Evolutionary conservation across 2,329 filamentous ascomycete species (phyloP), one percentile per base, ranked within the genome.

Genomic region (Aspergillus nomiae): DNA sequence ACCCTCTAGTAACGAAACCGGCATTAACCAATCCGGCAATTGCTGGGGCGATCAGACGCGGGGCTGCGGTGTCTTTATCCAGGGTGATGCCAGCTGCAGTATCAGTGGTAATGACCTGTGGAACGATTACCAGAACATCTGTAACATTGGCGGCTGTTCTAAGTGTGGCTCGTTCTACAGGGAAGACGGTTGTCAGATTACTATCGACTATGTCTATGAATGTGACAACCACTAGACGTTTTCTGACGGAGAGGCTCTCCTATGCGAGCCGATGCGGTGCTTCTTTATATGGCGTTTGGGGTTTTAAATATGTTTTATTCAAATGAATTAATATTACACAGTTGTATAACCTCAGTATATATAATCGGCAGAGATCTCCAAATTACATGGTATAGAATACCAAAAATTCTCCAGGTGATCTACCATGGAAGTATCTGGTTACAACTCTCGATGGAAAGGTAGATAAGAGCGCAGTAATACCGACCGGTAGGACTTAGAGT

Each of bases 81-180:
- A 65, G 55, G 63, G 63, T 34, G 38, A 62, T 54, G 41, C 10
- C 30, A 57, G 56, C 59, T 63, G 60, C 60, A 65, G 58, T 34
- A 63, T 65, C 26, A 65, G 63, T 59, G 58, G 63, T 21, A 65
- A 65, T 19, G 58, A 63, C 38, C 21, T 67, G 36, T 67, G 63
- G 65, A 59, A 67, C 24, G 62, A 62, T 24, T 67, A 67, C 57
- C 63, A 67, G 50, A 63, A 64, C 28, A 68, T 65, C 57, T 56
- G 59, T 19, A 64, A 65, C 1, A 60, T 65, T 43, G 61, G 59
- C 16, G 64, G 65, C n/a, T 65, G 63, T 60, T 59, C 43, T 21
- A 67, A 63, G 30, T 67, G 66, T 56, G 66, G 64, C n/a, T 59
- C 60, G 11, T 64, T 48, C 24, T 56, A 61, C 28, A 58, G 55